Evolutionary conservation across 768 basidiomycete species (phyloP), one percentile per base, ranked within the genome.

Genomic region (Rhodotorula paludigena): DNA sequence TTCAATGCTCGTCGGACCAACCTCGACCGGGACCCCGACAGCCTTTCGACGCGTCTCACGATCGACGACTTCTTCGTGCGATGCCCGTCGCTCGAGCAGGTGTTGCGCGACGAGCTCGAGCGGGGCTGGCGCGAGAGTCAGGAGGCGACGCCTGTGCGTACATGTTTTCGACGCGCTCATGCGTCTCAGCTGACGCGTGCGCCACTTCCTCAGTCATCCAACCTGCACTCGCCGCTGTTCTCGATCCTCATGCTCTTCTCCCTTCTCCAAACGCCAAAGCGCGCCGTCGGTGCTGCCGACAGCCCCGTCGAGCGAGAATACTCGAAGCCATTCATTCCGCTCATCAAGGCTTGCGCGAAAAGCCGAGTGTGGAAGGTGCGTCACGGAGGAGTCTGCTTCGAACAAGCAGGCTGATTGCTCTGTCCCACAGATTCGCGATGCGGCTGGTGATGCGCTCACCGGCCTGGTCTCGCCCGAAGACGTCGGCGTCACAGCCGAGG

Each of bases 221-320:
- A 61, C 36, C 54, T 72, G 20, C 51, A 72, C 44, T 67, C 62
- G 10, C 64, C 66, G 23, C 61, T 72, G 21, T 72, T 72, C 53
- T 57, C 71, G 9, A 64, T 72, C 41, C 63, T 72, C 45, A 68
- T 72, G 66, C 71, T 72, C 23, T 38, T 72, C 33, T 68, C 66
- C 16, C 66, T 72, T 2, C 63, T 68, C 0, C 71, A 68, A 20
- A 65, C 71, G 21, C 64, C 66, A 10, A 62, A 68, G 21, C 57
- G 60, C 16, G 32, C 64, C 49, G 62, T 44, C 5, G 38, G 9
- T 10, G 45, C n/a, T 23, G 38, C 60, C 16, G 56, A 32, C 23
- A 1, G 36, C 1, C 28, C 61, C 5, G n/a, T 56, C 21, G 11
- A n/a, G n/a, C n/a, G n/a, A n/a, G n/a, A n/a, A n/a, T 25, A 25